These are phyloP conservation scores for Leccinum subtestaceum DNA, from an alignment of 768 basidiomycete genomes.

Conservation along the genomic window DNA sequence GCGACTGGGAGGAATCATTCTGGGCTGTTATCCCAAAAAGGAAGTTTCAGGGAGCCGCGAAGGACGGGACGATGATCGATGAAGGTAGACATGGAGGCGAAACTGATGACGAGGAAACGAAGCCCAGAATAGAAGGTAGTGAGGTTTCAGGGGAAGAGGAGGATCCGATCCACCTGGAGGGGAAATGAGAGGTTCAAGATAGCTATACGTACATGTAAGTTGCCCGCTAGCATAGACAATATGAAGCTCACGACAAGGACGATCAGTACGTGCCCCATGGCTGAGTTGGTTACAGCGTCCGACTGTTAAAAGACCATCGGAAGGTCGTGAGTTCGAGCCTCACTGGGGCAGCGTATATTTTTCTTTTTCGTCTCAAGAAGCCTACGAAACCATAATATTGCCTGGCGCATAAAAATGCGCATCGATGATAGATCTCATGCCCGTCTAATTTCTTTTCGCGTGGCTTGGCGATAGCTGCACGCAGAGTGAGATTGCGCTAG, in stretches of 20 bases:
- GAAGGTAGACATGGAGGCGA: background rate
- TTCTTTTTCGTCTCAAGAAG: background rate
- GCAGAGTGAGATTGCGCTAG: background rate
- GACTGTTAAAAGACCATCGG: conserved; percentile 44
- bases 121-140: background rate
- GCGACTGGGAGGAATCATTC: conserved; percentile 84
- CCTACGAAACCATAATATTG: background rate
- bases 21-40: conserved; percentile 88
- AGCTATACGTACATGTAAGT: too few relatives aligned
- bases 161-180: background rate
- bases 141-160: background rate
- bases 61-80: background rate
- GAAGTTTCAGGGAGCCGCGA: conserved; percentile 59
- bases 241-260: background rate
- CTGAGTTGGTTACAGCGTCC: conserved; percentile 52
- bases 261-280: conserved; percentile 40
- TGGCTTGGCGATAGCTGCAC: background rate
- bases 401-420: background rate
- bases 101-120: background rate
- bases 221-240: background rate
- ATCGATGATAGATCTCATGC: background rate
- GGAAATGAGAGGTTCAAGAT: background rate
- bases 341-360: conserved; percentile 42
- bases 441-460: background rate
- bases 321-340: conserved; percentile 55